Percentiles rank a stretch among this genome's conserved stretches.
These are phyloP conservation scores for Aspergillus amoenus DNA, from an alignment of 2,329 filamentous ascomycete species.

Conservation along the genomic window DNA sequence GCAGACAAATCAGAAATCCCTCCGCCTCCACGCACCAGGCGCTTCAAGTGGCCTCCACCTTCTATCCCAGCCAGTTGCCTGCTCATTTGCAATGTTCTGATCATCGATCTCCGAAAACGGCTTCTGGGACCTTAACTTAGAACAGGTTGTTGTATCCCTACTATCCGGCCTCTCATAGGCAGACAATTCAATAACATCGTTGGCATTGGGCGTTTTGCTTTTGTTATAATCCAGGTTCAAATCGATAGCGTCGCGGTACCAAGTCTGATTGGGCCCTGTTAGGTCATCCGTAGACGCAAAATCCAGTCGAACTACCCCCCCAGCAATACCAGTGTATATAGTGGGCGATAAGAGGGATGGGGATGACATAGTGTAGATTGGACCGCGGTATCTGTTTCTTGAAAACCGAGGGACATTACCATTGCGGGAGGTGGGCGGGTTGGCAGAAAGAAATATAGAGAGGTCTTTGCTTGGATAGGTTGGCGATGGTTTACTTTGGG, in stretches of 20 bases:
- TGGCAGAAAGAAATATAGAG: slow-evolving; percentile 44
- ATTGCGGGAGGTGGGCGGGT: slow-evolving; percentile 17
- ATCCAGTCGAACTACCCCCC: slow-evolving; percentile 44
- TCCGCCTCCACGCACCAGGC: slow-evolving; percentile 31
- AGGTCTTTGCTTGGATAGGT: slow-evolving; percentile 33
- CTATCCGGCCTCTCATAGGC: slow-evolving; percentile 45
- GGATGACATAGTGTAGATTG: slow-evolving; percentile 46
- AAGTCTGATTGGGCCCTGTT: slow-evolving; percentile 27
- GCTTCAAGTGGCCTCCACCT: slow-evolving; percentile 35
- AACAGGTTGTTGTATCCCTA: slow-evolving; percentile 30
- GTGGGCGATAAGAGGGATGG: slow-evolving; percentile 47
- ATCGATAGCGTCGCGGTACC: slow-evolving; percentile 35
- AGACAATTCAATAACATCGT: slow-evolving; percentile 37
- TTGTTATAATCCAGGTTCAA: slow-evolving; percentile 23
- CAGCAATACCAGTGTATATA: slow-evolving; percentile 46
- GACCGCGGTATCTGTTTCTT: slow-evolving; percentile 39
- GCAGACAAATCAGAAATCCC: slow-evolving; percentile 1
- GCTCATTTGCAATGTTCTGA: slow-evolving; percentile 22
- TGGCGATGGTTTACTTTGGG: neutral
- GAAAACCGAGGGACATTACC: slow-evolving; percentile 7
- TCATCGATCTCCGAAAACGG: slow-evolving; percentile 24
- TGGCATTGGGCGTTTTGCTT: neutral
- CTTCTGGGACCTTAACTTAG: slow-evolving; percentile 37
- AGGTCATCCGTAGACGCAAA: slow-evolving; percentile 47
- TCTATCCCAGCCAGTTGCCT: slow-evolving; percentile 37